A percentile compares a stretch with the other conserved stretches of the same genome.
Evolutionary conservation across 2,329 filamentous ascomycete species (phyloP).

Genomic region (Paraconiothyrium brasiliense): DNA sequence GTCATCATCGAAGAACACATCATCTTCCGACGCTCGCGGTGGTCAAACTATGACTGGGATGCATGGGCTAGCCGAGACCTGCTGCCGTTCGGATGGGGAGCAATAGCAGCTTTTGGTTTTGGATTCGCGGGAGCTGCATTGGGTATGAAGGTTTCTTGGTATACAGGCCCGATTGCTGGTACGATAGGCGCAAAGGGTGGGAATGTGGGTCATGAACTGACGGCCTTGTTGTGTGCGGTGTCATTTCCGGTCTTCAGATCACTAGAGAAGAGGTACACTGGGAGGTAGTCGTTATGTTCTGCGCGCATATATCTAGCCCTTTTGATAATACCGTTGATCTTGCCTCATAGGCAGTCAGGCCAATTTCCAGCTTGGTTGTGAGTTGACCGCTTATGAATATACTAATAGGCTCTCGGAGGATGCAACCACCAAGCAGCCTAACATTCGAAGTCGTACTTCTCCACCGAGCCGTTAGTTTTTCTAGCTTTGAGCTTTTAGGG

Average conservation of each 20-base stretch:
- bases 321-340: too few relatives aligned
- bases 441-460: too few relatives aligned
- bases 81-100: slow-evolving; percentile 48
- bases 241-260: slow-evolving; percentile 42
- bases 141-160: slow-evolving; percentile 49
- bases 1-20: slow-evolving; percentile 48
- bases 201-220: slow-evolving; percentile 49
- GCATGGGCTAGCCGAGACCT: slow-evolving; percentile 41
- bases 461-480: too few relatives aligned
- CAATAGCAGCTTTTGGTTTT: slow-evolving; percentile 43
- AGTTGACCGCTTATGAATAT: too few relatives aligned
- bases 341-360: too few relatives aligned
- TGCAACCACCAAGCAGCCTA: too few relatives aligned
- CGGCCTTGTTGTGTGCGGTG: slow-evolving; percentile 42
- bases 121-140: slow-evolving; percentile 46
- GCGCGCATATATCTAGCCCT: too few relatives aligned
- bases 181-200: slow-evolving; percentile 44
- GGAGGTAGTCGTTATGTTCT: slow-evolving; percentile 21
- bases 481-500: too few relatives aligned
- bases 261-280: slow-evolving; percentile 39
- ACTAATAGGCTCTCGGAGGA: too few relatives aligned
- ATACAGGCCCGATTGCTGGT: slow-evolving; percentile 43
- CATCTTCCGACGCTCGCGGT: slow-evolving; percentile 42
- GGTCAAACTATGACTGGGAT: slow-evolving; percentile 46
- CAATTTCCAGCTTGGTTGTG: too few relatives aligned